Evolutionary conservation across 768 basidiomycete species (phyloP).

Genomic region (Leccinum rimulosum): DNA sequence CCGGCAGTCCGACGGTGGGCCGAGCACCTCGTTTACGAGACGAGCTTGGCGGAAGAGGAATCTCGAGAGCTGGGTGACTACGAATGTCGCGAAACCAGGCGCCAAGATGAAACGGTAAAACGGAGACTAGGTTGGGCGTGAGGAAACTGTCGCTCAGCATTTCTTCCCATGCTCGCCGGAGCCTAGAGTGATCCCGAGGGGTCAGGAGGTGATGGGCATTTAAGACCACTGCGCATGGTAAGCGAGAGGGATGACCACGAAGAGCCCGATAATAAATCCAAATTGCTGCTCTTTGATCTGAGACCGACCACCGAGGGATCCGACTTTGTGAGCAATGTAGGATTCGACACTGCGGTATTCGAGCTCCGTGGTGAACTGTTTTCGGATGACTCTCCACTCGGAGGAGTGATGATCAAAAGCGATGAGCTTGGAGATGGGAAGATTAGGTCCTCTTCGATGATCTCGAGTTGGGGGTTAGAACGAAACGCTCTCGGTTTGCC

Average conservation of each 20-base stretch:
- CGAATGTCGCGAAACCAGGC: slow-evolving; percentile 54
- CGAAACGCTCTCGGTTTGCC: background rate
- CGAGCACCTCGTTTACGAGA: slow-evolving; percentile 19
- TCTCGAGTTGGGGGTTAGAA: slow-evolving; percentile 36
- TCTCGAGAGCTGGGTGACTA: slow-evolving; percentile 44
- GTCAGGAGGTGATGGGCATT: slow-evolving; percentile 31
- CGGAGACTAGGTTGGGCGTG: slow-evolving; percentile 48
- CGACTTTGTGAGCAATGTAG: slow-evolving; percentile 19
- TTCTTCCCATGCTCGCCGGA: slow-evolving; percentile 63
- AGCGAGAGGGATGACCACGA: slow-evolving; percentile 25
- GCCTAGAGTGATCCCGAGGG: slow-evolving; percentile 62
- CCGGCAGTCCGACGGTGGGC: slow-evolving; percentile 15
- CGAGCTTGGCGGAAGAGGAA: slow-evolving; percentile 58
- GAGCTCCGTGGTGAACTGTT: slow-evolving; percentile 29
- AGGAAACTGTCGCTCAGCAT: slow-evolving; percentile 64
- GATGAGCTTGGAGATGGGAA: slow-evolving; percentile 50
- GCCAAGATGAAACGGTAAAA: slow-evolving; percentile 67
- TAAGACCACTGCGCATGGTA: slow-evolving; percentile 12
- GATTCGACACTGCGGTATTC: slow-evolving; percentile 24
- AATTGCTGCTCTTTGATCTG: slow-evolving; percentile 14
- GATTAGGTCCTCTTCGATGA: slow-evolving; percentile 71
- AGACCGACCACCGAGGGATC: slow-evolving; percentile 19
- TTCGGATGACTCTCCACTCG: slow-evolving; percentile 17
- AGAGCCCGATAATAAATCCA: slow-evolving; percentile 13
- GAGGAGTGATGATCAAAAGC: slow-evolving; percentile 1